Evolutionary conservation across 805 yeast species (phyloP), one percentile per base, ranked within the genome.

Genomic region (Wickerhamomyces mucosus): DNA sequence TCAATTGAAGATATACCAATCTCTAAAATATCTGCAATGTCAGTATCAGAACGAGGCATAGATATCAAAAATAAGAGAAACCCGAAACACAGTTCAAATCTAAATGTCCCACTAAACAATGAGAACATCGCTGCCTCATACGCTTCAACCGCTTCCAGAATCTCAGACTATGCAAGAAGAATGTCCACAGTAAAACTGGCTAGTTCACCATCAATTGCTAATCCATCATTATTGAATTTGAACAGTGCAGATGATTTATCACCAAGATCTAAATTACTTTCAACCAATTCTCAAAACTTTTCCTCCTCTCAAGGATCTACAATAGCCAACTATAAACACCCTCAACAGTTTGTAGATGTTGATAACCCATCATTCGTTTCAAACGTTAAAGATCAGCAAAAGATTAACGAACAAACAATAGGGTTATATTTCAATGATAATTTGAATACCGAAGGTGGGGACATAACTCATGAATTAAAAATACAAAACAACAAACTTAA

Each of bases 391-490:
- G 44, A 42, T 15, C 25, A 26, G 15, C 18, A 30, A 18, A 13
- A 26, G n/a, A 21, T 37, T n/a, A 32, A 35, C 21, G 42, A 38
- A 23, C 42, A 41, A 26, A 21, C 36, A 5, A 29, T 39, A 5
- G 21, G 28, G 17, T 21, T 29, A 8, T 45, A 47, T 29, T 33
- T 45, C 29, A 45, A 42, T 26, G 28, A 32, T 17, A 37, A 37
- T 29, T 21, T 48, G 21, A 22, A 34, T n/a, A 35, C 39, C 7
- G 48, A 38, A 16, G 53, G 51, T 18, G 53, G 47, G 13, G 53
- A 48, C 24, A 48, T 48, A 31, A 40, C 46, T 7, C 50, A 45
- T 30, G n/a, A 36, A 7, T 27, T 43, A 25, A 40, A 42, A 31
- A 45, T 35, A 29, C 31, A 23, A 34, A 28, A 29, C 31, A 35